These are phyloP conservation scores for Trametes sanguinea DNA, from an alignment of 768 basidiomycete genomes.

Conservation along the genomic window DNA sequence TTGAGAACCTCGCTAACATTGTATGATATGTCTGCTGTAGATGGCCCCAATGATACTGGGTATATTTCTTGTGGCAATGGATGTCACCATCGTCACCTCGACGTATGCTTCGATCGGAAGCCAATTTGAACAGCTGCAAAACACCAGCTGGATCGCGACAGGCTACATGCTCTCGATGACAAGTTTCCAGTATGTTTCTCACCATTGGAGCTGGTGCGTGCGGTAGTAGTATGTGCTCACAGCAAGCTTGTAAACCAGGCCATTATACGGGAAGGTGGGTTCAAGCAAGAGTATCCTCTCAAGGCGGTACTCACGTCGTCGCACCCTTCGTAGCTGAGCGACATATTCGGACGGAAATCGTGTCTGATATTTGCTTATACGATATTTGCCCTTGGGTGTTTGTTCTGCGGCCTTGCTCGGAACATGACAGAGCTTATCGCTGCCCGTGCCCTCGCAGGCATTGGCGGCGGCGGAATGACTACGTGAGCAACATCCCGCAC, in stretches of 20 bases:
- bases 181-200: slow-evolving; percentile 53
- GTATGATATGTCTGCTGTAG: slow-evolving; percentile 13
- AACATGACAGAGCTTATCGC: slow-evolving; percentile 57
- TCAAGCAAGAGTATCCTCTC: background rate
- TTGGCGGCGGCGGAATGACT: slow-evolving; percentile 64
- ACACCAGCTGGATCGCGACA: slow-evolving; percentile 68
- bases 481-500: slow-evolving; percentile 45
- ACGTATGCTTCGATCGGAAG: slow-evolving; percentile 39
- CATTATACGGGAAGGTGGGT: slow-evolving; percentile 56
- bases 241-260: slow-evolving; percentile 36
- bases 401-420: slow-evolving; percentile 54
- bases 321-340: slow-evolving; percentile 38
- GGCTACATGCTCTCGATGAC: slow-evolving; percentile 62
- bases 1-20: background rate
- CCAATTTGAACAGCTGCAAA: slow-evolving; percentile 62
- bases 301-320: background rate
- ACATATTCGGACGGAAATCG: slow-evolving; percentile 63
- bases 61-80: slow-evolving; percentile 37
- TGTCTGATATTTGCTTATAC: slow-evolving; percentile 58
- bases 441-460: slow-evolving; percentile 56
- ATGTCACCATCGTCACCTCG: slow-evolving; percentile 36
- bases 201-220: too few relatives aligned
- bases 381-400: slow-evolving; percentile 54
- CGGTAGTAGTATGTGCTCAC: too few relatives aligned
- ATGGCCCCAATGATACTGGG: slow-evolving; percentile 35